These are phyloP conservation scores for Sergeia podlipaevii DNA, from an alignment of 208 protist genomes.

Conservation along the genomic window DNA sequence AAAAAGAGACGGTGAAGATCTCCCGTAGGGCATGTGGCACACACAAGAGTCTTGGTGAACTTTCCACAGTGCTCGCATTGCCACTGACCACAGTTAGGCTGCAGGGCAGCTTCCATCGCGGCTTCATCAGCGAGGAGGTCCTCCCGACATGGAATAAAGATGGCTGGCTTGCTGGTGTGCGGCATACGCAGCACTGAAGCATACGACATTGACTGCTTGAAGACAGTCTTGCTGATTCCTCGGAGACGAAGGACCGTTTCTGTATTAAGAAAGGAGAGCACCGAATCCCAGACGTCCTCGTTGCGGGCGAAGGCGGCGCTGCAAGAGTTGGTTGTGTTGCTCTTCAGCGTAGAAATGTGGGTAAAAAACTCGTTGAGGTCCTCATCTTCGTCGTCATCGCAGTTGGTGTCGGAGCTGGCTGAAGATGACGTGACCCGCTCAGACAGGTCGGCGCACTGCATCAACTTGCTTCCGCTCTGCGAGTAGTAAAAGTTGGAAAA, in stretches of 20 bases:
- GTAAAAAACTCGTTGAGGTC: constrained; percentile 6
- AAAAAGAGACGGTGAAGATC: constrained; percentile 48
- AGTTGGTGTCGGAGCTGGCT: constrained; percentile 23
- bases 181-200: constrained; percentile 44
- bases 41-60: neutral
- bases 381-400: constrained; percentile 31
- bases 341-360: constrained; percentile 5
- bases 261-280: constrained; percentile 56
- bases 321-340: neutral
- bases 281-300: constrained; percentile 29
- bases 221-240: constrained; percentile 43
- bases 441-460: constrained; percentile 30
- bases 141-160: constrained; percentile 68
- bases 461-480: too few relatives aligned
- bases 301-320: neutral
- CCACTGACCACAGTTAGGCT: constrained; percentile 16
- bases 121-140: constrained; percentile 45
- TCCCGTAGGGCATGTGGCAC: neutral
- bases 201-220: constrained; percentile 35
- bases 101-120: constrained; percentile 27
- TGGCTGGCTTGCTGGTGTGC: constrained; percentile 22
- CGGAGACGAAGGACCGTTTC: constrained; percentile 28
- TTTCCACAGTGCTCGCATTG: constrained; percentile 7
- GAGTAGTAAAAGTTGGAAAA: constrained; percentile 25
- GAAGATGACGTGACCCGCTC: constrained; percentile 38